Evolutionary conservation across 495 filamentous ascomycete species (phyloP), one percentile per base, ranked within the genome.

Genomic region (Patellaria atrata): DNA sequence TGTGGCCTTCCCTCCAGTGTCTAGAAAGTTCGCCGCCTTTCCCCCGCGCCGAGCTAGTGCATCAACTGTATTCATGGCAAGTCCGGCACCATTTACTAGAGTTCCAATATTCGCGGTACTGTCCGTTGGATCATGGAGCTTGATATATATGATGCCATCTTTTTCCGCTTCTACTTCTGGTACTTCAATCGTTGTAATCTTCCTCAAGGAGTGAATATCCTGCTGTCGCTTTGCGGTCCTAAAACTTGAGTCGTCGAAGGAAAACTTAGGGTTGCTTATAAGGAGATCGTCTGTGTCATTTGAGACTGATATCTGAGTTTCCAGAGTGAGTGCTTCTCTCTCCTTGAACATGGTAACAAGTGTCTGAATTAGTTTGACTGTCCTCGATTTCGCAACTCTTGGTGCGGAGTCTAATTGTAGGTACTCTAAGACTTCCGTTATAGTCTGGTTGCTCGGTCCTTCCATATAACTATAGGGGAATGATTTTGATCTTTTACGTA

Each of bases 61-160:
- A 48, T 92, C 85, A 38, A 82, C 71, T 0, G 85, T 91, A 56
- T 91, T 91, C 82, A 94, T 91, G 7, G 83, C 83, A 14, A 92
- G 72, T 3, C 85, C 85, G 16, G 85, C 85, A 27, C 85, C 85
- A 48, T 92, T 92, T 38, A 86, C 80, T 21, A 84, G 55, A 2
- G 79, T 86, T 18, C 79, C 81, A 38, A 86, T 69, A 29, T 18
- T n/a, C 5, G 35, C 15, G n/a, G 38, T 12, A 2, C 22, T n/a
- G 38, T 12, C 23, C 49, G 31, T 31, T 13, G 37, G 33, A 24
- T 38, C 23, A n/a, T 18, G 22, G 4, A 70, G 54, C 31, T 56
- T 75, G 46, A 82, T 55, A 47, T 80, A 85, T 10, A 83, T 73
- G 44, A 86, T 86, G 14, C 80, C 79, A 35, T 75, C 56, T 38